Percentiles rank a stretch among this genome's conserved stretches.
phyloP scores from a whole-genome alignment of 164 flowering plant genomes.

The Sextonia rubra region DNA sequence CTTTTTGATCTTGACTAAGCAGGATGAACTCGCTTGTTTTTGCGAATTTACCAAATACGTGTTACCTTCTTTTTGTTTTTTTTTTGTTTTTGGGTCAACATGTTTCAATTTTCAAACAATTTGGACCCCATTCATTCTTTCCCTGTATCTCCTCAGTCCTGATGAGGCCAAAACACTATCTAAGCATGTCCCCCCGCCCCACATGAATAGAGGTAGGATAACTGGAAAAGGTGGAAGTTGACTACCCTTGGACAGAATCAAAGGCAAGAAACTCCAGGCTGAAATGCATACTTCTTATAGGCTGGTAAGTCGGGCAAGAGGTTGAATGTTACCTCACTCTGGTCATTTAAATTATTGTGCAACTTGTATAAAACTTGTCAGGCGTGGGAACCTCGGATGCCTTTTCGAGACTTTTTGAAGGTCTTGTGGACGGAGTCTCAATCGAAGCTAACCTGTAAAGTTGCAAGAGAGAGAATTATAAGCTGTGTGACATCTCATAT shows the following conservation, averaged over 20 bases:
- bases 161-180: neutral
- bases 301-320: neutral
- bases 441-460: constrained; percentile 10
- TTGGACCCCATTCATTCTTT: neutral
- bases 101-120: neutral
- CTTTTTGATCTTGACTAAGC: too few relatives aligned
- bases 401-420: neutral
- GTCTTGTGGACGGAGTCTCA: neutral
- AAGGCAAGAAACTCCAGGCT: neutral
- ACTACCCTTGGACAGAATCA: neutral
- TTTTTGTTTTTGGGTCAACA: too few relatives aligned
- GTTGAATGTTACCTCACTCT: neutral
- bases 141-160: neutral
- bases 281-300: neutral
- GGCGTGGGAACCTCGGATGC: neutral
- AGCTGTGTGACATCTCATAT: neutral
- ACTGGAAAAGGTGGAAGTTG: neutral
- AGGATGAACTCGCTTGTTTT: too few relatives aligned
- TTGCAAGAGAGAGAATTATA: neutral
- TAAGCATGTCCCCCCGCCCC: neutral
- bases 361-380: neutral
- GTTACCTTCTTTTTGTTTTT: too few relatives aligned
- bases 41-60: too few relatives aligned
- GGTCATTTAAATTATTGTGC: neutral
- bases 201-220: neutral